Conservation (phyloP, 2,329 filamentous ascomycete genomes). For the Xylariaceae sp. region DNA sequence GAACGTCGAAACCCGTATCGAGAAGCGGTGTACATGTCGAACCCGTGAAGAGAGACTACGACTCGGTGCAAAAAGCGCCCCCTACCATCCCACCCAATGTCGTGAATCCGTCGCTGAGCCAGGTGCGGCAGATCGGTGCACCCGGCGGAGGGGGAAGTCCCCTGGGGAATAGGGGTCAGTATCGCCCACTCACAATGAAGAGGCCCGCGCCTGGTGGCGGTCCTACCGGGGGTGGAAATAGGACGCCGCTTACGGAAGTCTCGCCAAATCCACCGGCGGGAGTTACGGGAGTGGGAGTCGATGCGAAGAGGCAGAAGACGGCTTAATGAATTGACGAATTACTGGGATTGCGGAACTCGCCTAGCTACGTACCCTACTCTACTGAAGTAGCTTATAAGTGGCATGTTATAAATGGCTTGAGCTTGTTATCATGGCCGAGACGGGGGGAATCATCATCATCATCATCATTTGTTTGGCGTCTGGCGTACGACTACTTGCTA, state of each 20-base stretch:
- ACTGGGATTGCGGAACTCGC: background rate
- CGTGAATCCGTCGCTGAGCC: slow-evolving; percentile 50
- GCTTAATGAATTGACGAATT: slow-evolving; percentile 14
- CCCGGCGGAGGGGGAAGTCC: slow-evolving; percentile 52
- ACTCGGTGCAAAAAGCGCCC: slow-evolving; percentile 15
- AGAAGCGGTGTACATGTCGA: slow-evolving; percentile 51
- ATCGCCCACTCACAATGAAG: slow-evolving; percentile 56
- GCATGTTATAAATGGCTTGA: slow-evolving; percentile 6
- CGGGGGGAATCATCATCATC: background rate
- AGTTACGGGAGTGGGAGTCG: slow-evolving; percentile 30
- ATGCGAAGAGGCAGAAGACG: slow-evolving; percentile 50
- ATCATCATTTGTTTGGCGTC: slow-evolving; percentile 9
- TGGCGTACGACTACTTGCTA: slow-evolving; percentile 5
- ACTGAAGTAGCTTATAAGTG: background rate
- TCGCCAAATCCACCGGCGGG: slow-evolving; percentile 38
- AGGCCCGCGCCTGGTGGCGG: slow-evolving; percentile 35
- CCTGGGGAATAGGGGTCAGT: slow-evolving; percentile 53
- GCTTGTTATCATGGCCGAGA: slow-evolving; percentile 3
- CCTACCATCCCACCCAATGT: slow-evolving; percentile 31
- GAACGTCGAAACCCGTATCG: slow-evolving; percentile 65
- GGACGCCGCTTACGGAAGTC: slow-evolving; percentile 48
- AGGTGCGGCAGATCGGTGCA: slow-evolving; percentile 53
- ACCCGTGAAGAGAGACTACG: slow-evolving; percentile 32
- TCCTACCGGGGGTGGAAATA: slow-evolving; percentile 23
- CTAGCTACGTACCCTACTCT: too few species aligned